Conservation (phyloP, 1,284 basidiomycete genomes). For the Moesziomyces parantarcticus region DNA sequence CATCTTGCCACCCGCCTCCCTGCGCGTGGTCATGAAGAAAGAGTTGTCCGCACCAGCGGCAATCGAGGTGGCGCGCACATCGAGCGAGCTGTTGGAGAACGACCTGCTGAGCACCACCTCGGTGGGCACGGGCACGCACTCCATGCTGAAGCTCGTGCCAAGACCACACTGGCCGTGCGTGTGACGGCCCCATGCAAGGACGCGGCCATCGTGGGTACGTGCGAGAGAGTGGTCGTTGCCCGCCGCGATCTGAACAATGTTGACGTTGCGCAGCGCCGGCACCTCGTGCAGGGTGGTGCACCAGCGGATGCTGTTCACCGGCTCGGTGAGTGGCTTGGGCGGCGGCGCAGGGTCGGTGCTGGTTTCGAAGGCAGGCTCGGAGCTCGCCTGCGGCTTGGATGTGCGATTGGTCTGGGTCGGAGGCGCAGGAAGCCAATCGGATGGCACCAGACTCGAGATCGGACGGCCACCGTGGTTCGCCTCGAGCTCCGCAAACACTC, state of each 20-base stretch:
- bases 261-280: conserved; percentile 77
- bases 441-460: conserved; percentile 59
- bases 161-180: conserved; percentile 80
- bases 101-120: conserved; percentile 81
- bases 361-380: conserved; percentile 39
- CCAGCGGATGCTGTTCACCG: conserved; percentile 73
- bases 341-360: conserved; percentile 33
- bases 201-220: conserved; percentile 76
- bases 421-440: conserved; percentile 59
- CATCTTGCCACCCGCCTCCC: conserved; percentile 10
- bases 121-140: conserved; percentile 83
- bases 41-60: conserved; percentile 62
- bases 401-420: conserved; percentile 52
- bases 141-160: conserved; percentile 76
- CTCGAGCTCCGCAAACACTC: conserved; percentile 48
- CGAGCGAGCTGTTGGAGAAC: conserved; percentile 71
- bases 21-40: conserved; percentile 54
- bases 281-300: conserved; percentile 82
- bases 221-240: conserved; percentile 77
- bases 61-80: conserved; percentile 49
- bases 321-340: conserved; percentile 67
- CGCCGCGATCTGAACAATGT: conserved; percentile 78
- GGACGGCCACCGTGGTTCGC: conserved; percentile 68
- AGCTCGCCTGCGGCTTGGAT: conserved; percentile 19
- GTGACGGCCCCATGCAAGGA: conserved; percentile 72